These are phyloP conservation scores for Brassica balearica DNA, from an alignment of 441 rosid species.

Conservation along the genomic window DNA sequence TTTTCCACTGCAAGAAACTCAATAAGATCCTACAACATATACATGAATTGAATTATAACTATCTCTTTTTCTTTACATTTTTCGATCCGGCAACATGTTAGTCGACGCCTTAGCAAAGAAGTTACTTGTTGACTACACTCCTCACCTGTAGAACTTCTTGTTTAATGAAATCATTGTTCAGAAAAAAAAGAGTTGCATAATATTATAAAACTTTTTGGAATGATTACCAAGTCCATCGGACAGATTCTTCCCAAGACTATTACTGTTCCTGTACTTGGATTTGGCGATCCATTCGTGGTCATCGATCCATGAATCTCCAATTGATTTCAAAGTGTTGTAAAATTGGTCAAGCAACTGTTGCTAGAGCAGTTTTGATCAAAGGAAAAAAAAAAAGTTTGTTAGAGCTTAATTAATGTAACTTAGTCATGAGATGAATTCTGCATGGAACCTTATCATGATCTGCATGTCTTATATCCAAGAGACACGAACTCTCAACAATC, in stretches of 20 bases:
- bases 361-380: background rate
- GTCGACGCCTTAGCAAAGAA: background rate
- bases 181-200: background rate
- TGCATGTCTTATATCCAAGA: conserved; percentile 51
- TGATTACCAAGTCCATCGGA: conserved; percentile 63
- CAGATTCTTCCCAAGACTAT: conserved; percentile 39
- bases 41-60: background rate
- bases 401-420: no score
- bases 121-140: background rate
- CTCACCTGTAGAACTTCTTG: background rate
- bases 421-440: conserved; percentile 10
- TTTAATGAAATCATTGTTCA: background rate
- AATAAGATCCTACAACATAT: background rate
- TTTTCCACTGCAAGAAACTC: conserved; percentile 56
- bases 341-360: conserved; percentile 62
- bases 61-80: background rate
- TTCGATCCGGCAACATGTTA: background rate
- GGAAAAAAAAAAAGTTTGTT: background rate
- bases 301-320: conserved; percentile 76
- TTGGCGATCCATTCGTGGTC: conserved; percentile 58
- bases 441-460: conserved; percentile 54
- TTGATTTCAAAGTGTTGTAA: conserved; percentile 61
- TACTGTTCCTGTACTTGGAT: conserved; percentile 40
- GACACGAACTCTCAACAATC: conserved; percentile 50
- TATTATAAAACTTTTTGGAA: background rate